Evolutionary conservation across 139 green algal species (phyloP).

Genomic region (Chlorella ohadii): DNA sequence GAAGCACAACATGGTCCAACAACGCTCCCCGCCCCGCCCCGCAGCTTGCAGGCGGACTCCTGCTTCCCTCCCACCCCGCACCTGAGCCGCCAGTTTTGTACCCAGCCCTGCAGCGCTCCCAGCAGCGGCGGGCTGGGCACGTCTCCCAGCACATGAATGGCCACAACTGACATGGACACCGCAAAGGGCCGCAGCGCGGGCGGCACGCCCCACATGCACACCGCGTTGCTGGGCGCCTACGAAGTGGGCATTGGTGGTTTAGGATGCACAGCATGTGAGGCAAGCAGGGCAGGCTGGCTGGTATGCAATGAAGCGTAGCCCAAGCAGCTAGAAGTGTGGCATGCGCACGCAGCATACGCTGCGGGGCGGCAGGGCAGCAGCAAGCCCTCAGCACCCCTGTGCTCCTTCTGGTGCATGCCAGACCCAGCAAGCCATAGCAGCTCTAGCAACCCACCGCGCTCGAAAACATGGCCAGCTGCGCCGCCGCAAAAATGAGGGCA

Average conservation of each 20-base stretch:
- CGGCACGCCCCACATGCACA: slow-evolving; percentile 91
- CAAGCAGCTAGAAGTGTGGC: too few species aligned
- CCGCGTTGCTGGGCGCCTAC: slow-evolving; percentile 82
- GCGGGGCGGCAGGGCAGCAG: too few species aligned
- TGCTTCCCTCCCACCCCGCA: too few species aligned
- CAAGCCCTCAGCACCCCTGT: too few species aligned
- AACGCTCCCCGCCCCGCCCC: too few species aligned
- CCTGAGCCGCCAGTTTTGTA: slow-evolving; percentile 55
- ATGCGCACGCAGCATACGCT: too few species aligned
- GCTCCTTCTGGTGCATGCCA: not conserved
- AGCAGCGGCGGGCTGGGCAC: slow-evolving; percentile 91
- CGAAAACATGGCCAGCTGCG: slow-evolving; percentile 79
- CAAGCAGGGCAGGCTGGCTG: too few species aligned
- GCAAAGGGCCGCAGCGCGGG: slow-evolving; percentile 78
- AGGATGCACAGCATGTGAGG: too few species aligned
- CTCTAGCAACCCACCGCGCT: slow-evolving; percentile 57
- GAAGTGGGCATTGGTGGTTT: too few species aligned
- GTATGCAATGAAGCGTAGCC: too few species aligned
- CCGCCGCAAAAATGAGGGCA: slow-evolving; percentile 66
- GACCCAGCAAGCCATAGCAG: not conserved
- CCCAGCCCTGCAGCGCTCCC: slow-evolving; percentile 75
- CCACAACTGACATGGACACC: slow-evolving; percentile 82
- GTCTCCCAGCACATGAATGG: slow-evolving; percentile 93
- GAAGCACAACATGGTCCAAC: too few species aligned
- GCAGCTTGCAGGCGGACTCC: too few species aligned